Conservation (phyloP, 345 rosid genomes). For the Eucalyptus cladocalyx region DNA sequence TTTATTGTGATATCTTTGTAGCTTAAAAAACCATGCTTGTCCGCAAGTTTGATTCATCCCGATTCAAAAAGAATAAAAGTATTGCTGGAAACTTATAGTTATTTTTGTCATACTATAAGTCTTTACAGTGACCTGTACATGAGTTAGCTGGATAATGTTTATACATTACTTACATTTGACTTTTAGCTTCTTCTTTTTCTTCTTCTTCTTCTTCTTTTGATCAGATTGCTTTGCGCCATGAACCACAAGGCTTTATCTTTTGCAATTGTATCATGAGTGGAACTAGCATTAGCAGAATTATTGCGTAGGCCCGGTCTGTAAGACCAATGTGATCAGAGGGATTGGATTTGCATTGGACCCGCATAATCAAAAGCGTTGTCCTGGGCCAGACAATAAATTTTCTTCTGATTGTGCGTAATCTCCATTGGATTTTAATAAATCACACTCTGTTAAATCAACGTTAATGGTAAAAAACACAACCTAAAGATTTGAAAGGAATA, state of each 20-base stretch:
- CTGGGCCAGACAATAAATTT: neutral
- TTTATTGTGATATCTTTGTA: conserved; percentile 2
- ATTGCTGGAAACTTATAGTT: neutral
- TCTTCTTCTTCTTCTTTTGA: no score
- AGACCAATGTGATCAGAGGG: neutral
- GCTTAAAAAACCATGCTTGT: neutral
- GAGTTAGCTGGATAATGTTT: neutral
- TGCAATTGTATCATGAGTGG: neutral
- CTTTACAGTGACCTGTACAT: neutral
- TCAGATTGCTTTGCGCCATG: neutral
- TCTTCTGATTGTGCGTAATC: neutral
- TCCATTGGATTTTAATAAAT: no score
- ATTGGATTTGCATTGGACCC: neutral
- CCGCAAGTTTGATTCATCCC: neutral
- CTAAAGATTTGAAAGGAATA: no score
- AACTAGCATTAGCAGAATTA: neutral
- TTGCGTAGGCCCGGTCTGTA: neutral
- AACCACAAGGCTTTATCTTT: neutral
- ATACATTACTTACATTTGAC: neutral
- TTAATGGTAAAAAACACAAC: no score
- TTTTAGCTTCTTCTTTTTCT: no score
- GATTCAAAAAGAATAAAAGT: neutral
- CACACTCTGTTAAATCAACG: no score
- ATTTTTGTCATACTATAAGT: no score
- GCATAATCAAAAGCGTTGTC: no score